phyloP scores from a whole-genome alignment of 495 filamentous ascomycete species.

The Hyaloscypha bicolor region DNA sequence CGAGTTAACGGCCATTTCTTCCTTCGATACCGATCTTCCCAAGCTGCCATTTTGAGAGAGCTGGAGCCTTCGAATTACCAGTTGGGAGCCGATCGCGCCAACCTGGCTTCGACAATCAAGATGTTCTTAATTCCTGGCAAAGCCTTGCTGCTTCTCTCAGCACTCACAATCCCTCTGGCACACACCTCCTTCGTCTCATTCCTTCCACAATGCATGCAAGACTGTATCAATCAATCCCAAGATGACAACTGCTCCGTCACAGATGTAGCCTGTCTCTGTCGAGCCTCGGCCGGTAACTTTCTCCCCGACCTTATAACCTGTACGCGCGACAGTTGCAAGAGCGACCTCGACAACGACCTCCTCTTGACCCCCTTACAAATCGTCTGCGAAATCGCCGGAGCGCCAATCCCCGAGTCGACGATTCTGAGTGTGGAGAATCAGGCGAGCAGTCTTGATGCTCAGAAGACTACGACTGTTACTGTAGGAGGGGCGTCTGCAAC shows the following conservation, averaged over 20 bases:
- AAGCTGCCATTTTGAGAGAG: background rate
- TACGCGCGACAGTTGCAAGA: slow-evolving; percentile 40
- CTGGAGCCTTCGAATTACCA: background rate
- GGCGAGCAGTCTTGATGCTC: slow-evolving; percentile 16
- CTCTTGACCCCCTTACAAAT: slow-evolving; percentile 36
- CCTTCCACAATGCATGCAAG: slow-evolving; percentile 34
- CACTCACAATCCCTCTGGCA: slow-evolving; percentile 29
- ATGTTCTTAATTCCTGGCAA: slow-evolving; percentile 9
- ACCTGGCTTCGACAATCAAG: background rate
- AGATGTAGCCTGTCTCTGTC: slow-evolving; percentile 40
- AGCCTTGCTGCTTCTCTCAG: slow-evolving; percentile 34
- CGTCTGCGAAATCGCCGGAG: slow-evolving; percentile 33
- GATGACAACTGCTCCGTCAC: slow-evolving; percentile 34
- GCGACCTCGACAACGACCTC: slow-evolving; percentile 32
- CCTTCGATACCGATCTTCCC: background rate
- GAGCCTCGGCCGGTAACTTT: slow-evolving; percentile 35
- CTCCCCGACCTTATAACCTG: slow-evolving; percentile 39
- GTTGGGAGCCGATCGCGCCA: background rate
- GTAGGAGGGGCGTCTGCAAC: slow-evolving; percentile 10
- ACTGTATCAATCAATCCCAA: slow-evolving; percentile 37
- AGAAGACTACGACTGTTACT: slow-evolving; percentile 23
- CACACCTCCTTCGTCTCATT: slow-evolving; percentile 34
- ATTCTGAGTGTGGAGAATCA: slow-evolving; percentile 21
- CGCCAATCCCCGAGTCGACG: slow-evolving; percentile 26
- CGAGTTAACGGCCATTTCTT: slow-evolving; percentile 5